These are phyloP conservation scores for Russula foetens DNA, from an alignment of 768 basidiomycete genomes.

Conservation along the genomic window DNA sequence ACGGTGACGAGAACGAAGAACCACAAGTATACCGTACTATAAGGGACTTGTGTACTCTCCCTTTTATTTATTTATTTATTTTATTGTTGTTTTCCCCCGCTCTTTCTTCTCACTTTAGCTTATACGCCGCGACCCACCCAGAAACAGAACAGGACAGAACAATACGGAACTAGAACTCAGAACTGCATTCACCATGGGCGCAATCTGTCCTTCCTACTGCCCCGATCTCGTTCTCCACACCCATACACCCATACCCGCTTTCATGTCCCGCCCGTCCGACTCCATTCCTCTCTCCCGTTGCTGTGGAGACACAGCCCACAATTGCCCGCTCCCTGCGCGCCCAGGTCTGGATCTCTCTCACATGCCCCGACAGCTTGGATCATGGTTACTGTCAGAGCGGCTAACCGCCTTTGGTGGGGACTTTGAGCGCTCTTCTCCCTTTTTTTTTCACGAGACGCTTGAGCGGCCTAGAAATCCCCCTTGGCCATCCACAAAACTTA, in stretches of 20 bases:
- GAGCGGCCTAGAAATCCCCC: constrained; percentile 6
- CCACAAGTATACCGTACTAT: too few species aligned
- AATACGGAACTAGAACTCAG: too few species aligned
- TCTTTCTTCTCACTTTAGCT: constrained; percentile 8
- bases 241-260: too few species aligned
- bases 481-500: not conserved
- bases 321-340: not conserved
- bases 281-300: constrained; percentile 1
- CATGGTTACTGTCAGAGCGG: constrained; percentile 4
- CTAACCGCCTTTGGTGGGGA: constrained; percentile 15
- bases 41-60: too few species aligned
- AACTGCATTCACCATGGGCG: too few species aligned
- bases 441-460: not conserved
- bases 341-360: not conserved
- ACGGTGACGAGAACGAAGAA: too few species aligned
- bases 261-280: not conserved
- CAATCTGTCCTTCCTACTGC: not conserved
- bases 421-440: constrained; percentile 14
- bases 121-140: too few species aligned
- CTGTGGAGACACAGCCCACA: constrained; percentile 18
- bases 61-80: not conserved
- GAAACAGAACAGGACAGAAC: too few species aligned
- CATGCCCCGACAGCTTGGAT: constrained; percentile 9
- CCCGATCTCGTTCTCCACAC: not conserved
- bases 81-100: not conserved